phyloP scores from a whole-genome alignment of 805 yeast species.

The Ogataea ganodermae region DNA sequence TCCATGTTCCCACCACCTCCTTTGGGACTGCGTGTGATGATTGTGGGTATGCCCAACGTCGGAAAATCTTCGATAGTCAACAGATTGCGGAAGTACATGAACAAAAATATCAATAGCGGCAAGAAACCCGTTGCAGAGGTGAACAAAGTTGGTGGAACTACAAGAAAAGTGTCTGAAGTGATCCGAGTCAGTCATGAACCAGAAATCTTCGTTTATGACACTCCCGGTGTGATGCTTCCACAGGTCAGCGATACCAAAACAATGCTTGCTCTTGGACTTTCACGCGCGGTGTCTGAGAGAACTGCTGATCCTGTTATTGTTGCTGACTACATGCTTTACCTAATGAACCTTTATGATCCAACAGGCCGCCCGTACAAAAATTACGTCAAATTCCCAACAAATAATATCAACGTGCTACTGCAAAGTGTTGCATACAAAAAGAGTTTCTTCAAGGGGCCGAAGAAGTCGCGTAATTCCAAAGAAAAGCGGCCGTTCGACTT shows the following conservation, averaged over 20 bases:
- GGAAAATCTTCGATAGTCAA: conserved; percentile 92
- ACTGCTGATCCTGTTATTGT: conserved; percentile 81
- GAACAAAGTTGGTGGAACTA: conserved; percentile 90
- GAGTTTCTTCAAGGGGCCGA: conserved; percentile 30
- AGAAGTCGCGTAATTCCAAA: conserved; percentile 26
- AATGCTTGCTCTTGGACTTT: conserved; percentile 71
- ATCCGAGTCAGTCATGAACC: conserved; percentile 65
- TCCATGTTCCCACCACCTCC: conserved; percentile 73
- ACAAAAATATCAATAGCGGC: conserved; percentile 24
- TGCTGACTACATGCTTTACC: conserved; percentile 79
- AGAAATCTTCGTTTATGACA: conserved; percentile 72
- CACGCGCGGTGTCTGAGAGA: conserved; percentile 71
- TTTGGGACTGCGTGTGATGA: conserved; percentile 71
- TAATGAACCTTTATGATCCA: conserved; percentile 65
- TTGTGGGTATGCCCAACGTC: conserved; percentile 97
- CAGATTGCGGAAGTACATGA: conserved; percentile 51
- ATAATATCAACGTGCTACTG: conserved; percentile 62
- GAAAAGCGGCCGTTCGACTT: conserved; percentile 5
- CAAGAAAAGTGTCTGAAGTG: conserved; percentile 73
- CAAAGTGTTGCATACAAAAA: conserved; percentile 46
- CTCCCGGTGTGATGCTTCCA: conserved; percentile 93
- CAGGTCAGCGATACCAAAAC: conserved; percentile 62
- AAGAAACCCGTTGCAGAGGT: conserved; percentile 73
- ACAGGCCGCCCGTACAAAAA: conserved; percentile 45
- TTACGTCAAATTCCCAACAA: conserved; percentile 65